Evolutionary conservation across 1,284 basidiomycete genomes (phyloP), one percentile per base, ranked within the genome.

Genomic region (Coriolopsis trogii): DNA sequence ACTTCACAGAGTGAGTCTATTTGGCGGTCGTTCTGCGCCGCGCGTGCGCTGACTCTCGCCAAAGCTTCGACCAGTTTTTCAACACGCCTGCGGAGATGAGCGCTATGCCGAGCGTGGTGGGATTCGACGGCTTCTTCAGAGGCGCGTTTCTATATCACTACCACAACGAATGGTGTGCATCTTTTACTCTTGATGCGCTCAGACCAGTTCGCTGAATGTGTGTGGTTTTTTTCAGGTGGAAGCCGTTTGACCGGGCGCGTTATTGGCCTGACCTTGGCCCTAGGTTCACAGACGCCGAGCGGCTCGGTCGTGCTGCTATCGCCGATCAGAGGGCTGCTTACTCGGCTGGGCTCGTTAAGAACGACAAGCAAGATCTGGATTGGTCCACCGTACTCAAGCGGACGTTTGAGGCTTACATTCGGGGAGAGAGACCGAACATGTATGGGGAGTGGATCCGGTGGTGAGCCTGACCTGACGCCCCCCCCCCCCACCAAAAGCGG

Each of bases 181-280:
- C n/a, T 3, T 25, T 15, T 26, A 21, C 30, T 4, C 7, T 3
- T 36, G n/a, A 21, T 28, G 24, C 23, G 37, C n/a, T 51, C 20
- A 42, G 20, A 20, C n/a, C 30, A n/a, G n/a, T n/a, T n/a, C n/a
- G n/a, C n/a, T n/a, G n/a, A n/a, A n/a, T n/a, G n/a, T n/a, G n/a
- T n/a, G n/a, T n/a, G n/a, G n/a, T n/a, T n/a, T n/a, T 6, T 18
- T 40, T 15, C 58, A 95, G 93, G 92, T 96, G 95, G 94, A 85
- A 90, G 55, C 91, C 93, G 3, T 95, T 97, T 62, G 95, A 98
- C 68, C 80, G 89, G 1, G 73, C 82, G 7, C 85, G 93, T 16
- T 93, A 96, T 68, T 97, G 85, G 82, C 95, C 95, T 8, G 95
- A 96, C 67, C 82, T 97, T 18, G 95, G 95, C 1, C 74, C 81